Conservation (phyloP, 1,139 yeast genomes). For the Pichia sp. region DNA sequence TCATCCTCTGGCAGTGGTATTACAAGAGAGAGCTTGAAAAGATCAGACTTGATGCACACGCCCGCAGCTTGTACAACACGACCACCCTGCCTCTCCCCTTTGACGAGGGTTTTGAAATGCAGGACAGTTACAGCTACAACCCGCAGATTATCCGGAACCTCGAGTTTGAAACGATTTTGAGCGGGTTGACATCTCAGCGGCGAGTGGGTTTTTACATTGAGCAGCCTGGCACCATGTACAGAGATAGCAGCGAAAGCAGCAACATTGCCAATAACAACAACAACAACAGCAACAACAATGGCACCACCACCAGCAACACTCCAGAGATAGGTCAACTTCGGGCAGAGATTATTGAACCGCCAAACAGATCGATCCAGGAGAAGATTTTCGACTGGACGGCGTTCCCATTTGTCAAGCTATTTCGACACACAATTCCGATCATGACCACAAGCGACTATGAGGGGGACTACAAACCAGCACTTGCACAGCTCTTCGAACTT, state of each 20-base stretch:
- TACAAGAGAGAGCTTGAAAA: conserved; percentile 8
- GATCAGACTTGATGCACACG: conserved; percentile 17
- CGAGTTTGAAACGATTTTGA: conserved; percentile 28
- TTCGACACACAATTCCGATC: conserved; percentile 26
- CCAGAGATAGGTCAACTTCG: conserved; percentile 16
- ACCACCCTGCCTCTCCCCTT: conserved; percentile 18
- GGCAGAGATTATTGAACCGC: conserved; percentile 17
- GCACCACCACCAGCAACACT: no score
- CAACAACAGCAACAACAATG: not conserved
- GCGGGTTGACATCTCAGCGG: conserved; percentile 24
- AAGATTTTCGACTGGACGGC: conserved; percentile 18
- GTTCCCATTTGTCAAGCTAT: conserved; percentile 21
- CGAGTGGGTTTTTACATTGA: conserved; percentile 13
- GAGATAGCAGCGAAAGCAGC: conserved; percentile 13
- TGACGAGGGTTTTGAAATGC: conserved; percentile 25
- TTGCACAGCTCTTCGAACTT: conserved; percentile 20
- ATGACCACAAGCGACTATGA: conserved; percentile 24
- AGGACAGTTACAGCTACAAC: conserved; percentile 29
- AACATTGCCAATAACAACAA: conserved; percentile 4
- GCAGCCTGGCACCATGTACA: conserved; percentile 4
- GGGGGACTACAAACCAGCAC: conserved; percentile 22
- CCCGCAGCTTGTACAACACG: conserved; percentile 27
- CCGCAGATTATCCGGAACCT: conserved; percentile 28
- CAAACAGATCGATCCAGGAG: conserved; percentile 13
- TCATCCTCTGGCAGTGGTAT: conserved; percentile 41